Base-by-base conservation (phyloP, 139 green algal species). In the Bryopsis sp. region DNA sequence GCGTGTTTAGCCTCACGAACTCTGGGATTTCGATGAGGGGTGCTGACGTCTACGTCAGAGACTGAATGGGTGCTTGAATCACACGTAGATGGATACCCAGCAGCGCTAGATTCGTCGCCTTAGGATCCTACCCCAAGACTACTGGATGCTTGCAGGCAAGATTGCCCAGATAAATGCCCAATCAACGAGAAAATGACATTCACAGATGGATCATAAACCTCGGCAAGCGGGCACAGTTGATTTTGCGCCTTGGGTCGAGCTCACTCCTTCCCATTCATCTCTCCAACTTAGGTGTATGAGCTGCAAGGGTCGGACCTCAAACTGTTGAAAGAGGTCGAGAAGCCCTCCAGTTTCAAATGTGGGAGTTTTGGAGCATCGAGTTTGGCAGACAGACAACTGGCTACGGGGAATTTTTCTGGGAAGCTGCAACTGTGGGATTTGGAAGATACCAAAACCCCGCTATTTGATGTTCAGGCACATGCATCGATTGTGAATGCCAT, bases 11-110 rank as follows among this genome's bases (percentile, higher is more conserved):
- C n/a, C n/a, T n/a, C n/a, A n/a, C n/a, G n/a, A n/a, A n/a, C n/a
- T n/a, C n/a, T n/a, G n/a, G n/a, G n/a, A n/a, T n/a, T n/a, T n/a
- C n/a, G n/a, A n/a, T n/a, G 29, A 48, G 34, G 39, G 32, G 19
- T 79, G 35, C 43, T 71, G 32, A 46, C 26, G 22, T 2, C 43
- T 15, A 50, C 43, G 15, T 19, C 19, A 19, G 19, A 50, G 43
- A 50, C 43, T 50, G 43, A 11, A 50, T 50, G 24, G 19, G 19
- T 66, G 8, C n/a, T 74, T 15, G n/a, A n/a, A n/a, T n/a, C n/a
- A n/a, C n/a, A 24, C 50, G 66, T 80, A 95, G 86, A 63, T 95
- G 90, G 90, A 80, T 96, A 1, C 90, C 90, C 4, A 71, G 79
- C 47, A 95, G 79, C 35, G 88, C 90, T 1, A 77, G 81, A 2